phyloP scores from a whole-genome alignment of 2,329 filamentous ascomycete genomes.

The Neurospora sp. region DNA sequence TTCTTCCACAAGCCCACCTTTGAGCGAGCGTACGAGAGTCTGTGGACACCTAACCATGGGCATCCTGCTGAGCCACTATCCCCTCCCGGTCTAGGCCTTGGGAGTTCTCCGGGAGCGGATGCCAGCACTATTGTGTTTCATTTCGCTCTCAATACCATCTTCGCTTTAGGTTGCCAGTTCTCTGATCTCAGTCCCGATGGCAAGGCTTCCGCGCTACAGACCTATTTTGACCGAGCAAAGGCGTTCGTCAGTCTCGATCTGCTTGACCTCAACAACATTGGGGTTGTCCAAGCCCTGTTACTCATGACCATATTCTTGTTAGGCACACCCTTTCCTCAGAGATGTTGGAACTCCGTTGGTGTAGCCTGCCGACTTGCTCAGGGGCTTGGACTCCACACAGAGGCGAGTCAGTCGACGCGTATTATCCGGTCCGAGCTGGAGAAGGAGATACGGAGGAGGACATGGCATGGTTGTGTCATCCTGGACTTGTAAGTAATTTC shows the following conservation, averaged over 20 bases:
- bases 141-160: constrained; percentile 32
- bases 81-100: constrained; percentile 24
- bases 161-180: constrained; percentile 32
- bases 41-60: constrained; percentile 24
- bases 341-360: constrained; percentile 34
- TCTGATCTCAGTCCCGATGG: constrained; percentile 17
- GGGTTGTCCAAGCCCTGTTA: constrained; percentile 31
- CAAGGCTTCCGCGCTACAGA: constrained; percentile 21
- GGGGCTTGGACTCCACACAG: constrained; percentile 31
- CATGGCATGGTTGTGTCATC: constrained; percentile 18
- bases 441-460: constrained; percentile 22
- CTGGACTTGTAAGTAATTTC: constrained; percentile 13
- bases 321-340: constrained; percentile 28
- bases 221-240: constrained; percentile 27
- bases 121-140: constrained; percentile 29
- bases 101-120: constrained; percentile 21
- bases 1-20: constrained; percentile 34
- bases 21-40: constrained; percentile 26
- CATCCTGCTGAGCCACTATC: constrained; percentile 4
- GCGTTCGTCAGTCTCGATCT: constrained; percentile 28
- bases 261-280: constrained; percentile 26
- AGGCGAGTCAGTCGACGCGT: constrained; percentile 7
- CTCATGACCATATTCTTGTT: constrained; percentile 30
- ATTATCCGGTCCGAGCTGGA: constrained; percentile 20
- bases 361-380: constrained; percentile 31